These are phyloP conservation scores for Suhomyces coccinellae DNA, from an alignment of 1,139 yeast genomes.

Conservation along the genomic window DNA sequence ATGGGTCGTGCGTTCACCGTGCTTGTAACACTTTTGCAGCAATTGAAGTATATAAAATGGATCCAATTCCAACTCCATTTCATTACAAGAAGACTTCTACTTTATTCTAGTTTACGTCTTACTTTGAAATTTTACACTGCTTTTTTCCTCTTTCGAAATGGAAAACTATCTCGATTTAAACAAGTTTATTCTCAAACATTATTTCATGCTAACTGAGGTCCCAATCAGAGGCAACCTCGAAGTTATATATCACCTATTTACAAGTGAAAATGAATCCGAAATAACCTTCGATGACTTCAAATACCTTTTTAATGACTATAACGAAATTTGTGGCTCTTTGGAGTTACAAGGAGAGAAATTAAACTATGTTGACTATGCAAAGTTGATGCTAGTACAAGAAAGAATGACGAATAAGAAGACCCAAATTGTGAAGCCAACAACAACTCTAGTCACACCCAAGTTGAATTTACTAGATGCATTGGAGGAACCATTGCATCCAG, in stretches of 20 bases:
- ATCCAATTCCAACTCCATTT: background rate
- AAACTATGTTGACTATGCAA: constrained; percentile 20
- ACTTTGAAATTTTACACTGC: too few species aligned
- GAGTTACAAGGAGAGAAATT: background rate
- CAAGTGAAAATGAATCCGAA: background rate
- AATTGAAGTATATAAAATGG: background rate
- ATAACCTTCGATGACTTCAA: constrained; percentile 15
- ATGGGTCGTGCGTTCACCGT: constrained; percentile 1
- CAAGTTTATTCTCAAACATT: constrained; percentile 8
- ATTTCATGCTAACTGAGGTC: constrained; percentile 1
- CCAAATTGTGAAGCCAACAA: background rate
- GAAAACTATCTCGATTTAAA: background rate
- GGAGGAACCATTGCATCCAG: constrained; percentile 18
- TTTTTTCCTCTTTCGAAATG: background rate
- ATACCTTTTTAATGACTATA: constrained; percentile 22
- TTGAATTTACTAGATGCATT: constrained; percentile 14
- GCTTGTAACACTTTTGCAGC: constrained; percentile 7
- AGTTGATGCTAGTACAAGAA: constrained; percentile 19
- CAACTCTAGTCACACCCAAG: background rate
- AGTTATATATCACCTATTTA: constrained; percentile 5
- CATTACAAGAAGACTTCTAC: too few species aligned
- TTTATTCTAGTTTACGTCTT: too few species aligned
- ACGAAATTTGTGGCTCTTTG: constrained; percentile 23
- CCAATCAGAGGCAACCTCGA: constrained; percentile 14
- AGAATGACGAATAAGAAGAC: background rate